Evolutionary conservation across 345 rosid genomes (phyloP).

Genomic region (Rhodamnia argentea): DNA sequence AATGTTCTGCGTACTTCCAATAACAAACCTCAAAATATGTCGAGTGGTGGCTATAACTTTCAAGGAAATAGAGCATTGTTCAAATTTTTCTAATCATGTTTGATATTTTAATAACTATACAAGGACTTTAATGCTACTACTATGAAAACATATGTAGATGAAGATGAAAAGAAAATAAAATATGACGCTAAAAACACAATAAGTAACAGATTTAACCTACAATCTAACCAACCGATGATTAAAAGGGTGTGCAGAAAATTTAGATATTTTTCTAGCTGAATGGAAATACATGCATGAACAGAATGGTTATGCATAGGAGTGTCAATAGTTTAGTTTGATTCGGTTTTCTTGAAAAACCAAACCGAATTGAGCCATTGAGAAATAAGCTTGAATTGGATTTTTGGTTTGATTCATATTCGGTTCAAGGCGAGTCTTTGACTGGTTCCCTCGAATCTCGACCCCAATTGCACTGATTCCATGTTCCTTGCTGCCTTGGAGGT

Average conservation of each 20-base stretch:
- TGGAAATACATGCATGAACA: neutral
- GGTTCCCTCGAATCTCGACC: too few species aligned
- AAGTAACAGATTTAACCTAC: neutral
- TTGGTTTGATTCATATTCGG: too few species aligned
- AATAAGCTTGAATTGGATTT: too few species aligned
- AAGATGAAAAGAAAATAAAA: neutral
- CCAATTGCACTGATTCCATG: too few species aligned
- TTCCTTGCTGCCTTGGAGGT: too few species aligned
- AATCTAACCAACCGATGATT: neutral
- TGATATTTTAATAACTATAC: neutral
- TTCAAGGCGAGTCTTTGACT: too few species aligned
- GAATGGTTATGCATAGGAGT: conserved; percentile 16
- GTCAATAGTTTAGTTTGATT: too few species aligned
- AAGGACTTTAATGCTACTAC: neutral
- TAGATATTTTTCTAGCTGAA: neutral
- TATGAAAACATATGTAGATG: neutral
- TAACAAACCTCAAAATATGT: neutral
- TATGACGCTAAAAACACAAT: neutral
- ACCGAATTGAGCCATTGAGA: too few species aligned
- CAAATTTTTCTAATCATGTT: neutral
- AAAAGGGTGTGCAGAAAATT: neutral
- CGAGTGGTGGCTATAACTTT: neutral
- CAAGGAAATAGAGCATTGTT: neutral
- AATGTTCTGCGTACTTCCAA: neutral
- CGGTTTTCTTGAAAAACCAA: too few species aligned